These are phyloP conservation scores for Dalechampia spathulata DNA, from an alignment of 441 rosid genomes.

Conservation along the genomic window DNA sequence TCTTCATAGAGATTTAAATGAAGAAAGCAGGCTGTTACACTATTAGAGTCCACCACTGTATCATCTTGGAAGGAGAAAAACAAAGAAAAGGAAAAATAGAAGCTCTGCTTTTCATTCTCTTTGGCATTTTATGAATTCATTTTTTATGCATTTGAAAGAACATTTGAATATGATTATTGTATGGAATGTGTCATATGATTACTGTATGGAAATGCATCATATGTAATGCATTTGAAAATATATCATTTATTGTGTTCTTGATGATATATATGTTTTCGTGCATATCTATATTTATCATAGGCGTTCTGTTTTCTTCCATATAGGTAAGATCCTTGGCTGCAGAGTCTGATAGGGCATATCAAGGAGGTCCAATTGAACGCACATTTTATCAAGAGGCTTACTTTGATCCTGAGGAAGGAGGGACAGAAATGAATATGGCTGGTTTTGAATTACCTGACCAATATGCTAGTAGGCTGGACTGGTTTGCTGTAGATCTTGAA, in stretches of 20 bases:
- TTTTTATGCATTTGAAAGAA: not conserved
- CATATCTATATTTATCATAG: not conserved
- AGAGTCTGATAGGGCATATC: constrained; percentile 90
- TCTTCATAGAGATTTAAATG: not conserved
- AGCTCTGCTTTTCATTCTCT: not conserved
- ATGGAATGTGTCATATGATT: no score
- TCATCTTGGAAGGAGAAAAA: no score
- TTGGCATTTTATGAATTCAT: not conserved
- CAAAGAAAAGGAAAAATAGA: not conserved
- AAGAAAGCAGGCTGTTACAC: not conserved
- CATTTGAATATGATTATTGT: not conserved
- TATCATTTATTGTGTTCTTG: not conserved
- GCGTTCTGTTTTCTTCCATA: constrained; percentile 10
- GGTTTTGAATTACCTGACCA: constrained; percentile 53
- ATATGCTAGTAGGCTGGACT: constrained; percentile 61
- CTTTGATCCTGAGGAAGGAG: constrained; percentile 46
- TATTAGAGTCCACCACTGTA: not conserved
- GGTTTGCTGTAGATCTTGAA: constrained; percentile 99
- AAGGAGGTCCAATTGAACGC: constrained; percentile 76
- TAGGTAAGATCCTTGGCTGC: constrained; percentile 97
- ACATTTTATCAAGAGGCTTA: constrained; percentile 70
- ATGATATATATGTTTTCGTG: not conserved
- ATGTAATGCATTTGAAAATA: not conserved
- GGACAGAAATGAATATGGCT: constrained; percentile 27
- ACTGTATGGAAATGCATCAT: not conserved